Conservation (phyloP, 257 asterid genomes). For the Lycium barbarum region DNA sequence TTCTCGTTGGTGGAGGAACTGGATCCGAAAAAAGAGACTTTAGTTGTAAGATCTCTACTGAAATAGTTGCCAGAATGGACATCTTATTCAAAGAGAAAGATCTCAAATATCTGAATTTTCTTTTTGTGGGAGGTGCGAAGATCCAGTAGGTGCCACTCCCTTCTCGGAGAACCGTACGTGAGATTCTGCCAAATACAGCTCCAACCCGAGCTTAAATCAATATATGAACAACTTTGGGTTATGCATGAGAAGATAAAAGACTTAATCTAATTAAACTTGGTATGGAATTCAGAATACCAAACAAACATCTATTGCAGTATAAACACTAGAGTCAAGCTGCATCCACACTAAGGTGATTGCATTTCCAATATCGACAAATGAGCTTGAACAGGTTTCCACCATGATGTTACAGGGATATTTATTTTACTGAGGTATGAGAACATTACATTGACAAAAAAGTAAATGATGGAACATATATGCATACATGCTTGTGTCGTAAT, state of each 20-base stretch:
- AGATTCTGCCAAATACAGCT: not conserved
- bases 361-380: not conserved
- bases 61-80: not conserved
- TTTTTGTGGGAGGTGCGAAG: not conserved
- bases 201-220: not conserved
- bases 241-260: constrained; percentile 22
- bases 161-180: not conserved
- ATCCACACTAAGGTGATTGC: constrained; percentile 7
- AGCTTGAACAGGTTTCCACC: not conserved
- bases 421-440: not conserved
- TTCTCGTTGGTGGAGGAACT: constrained; percentile 9
- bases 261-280: not conserved
- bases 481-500: not conserved
- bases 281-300: constrained; percentile 13
- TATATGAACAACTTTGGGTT: not conserved
- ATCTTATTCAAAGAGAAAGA: constrained; percentile 9
- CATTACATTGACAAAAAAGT: not conserved
- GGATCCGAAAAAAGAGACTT: not conserved
- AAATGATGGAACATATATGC: not conserved
- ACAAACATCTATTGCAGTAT: constrained; percentile 2
- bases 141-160: constrained; percentile 2
- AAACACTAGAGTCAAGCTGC: constrained; percentile 14
- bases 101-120: not conserved
- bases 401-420: not conserved
- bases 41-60: not conserved